phyloP scores from a whole-genome alignment of 768 basidiomycete species.

The Tulasnella sp. region DNA sequence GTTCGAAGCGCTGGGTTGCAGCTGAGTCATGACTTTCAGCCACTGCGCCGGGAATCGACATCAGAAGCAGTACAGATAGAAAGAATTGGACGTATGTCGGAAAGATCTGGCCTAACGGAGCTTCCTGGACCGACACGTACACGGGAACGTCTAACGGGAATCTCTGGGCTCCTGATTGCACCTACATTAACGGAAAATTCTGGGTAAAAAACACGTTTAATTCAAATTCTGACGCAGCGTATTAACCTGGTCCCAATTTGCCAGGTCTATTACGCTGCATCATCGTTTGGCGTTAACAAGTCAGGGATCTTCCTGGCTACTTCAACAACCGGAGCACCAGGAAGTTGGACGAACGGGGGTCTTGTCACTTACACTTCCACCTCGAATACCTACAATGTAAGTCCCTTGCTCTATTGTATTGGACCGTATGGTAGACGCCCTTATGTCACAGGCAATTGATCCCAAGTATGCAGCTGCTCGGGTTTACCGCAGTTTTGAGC shows the following conservation, averaged over 20 bases:
- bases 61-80: slow-evolving; percentile 10
- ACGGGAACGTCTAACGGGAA: slow-evolving; percentile 7
- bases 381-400: slow-evolving; percentile 44
- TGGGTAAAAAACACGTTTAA: neutral
- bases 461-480: slow-evolving; percentile 37
- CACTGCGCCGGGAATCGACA: neutral
- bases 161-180: slow-evolving; percentile 17
- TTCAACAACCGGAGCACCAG: slow-evolving; percentile 45
- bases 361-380: slow-evolving; percentile 47
- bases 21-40: neutral
- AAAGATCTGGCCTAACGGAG: neutral
- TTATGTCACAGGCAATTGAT: slow-evolving; percentile 48
- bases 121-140: slow-evolving; percentile 14
- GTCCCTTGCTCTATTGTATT: slow-evolving; percentile 20
- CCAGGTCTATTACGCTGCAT: slow-evolving; percentile 55
- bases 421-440: neutral
- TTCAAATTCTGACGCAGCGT: neutral
- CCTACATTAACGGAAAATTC: slow-evolving; percentile 2
- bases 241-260: neutral
- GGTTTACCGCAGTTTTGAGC: neutral
- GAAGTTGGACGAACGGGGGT: slow-evolving; percentile 46
- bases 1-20: neutral
- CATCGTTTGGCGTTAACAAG: slow-evolving; percentile 53
- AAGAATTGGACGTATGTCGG: slow-evolving; percentile 2
- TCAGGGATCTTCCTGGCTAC: slow-evolving; percentile 56